Percentiles rank a stretch among this genome's conserved stretches.
These are phyloP conservation scores for Mycosarcoma maydis DNA, from an alignment of 1,284 basidiomycete species.

Conservation along the genomic window DNA sequence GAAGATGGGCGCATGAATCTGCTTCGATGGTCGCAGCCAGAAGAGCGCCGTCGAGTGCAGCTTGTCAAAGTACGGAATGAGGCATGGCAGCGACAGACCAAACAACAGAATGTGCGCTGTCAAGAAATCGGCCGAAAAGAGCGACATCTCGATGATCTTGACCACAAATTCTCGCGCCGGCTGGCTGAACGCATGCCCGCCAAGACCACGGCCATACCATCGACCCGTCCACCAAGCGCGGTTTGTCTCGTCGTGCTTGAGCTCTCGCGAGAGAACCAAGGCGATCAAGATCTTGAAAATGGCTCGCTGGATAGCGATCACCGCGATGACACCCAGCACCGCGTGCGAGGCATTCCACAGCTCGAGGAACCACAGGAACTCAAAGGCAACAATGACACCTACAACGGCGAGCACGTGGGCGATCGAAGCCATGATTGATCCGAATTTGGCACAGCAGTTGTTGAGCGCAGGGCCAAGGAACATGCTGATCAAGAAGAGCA, in stretches of 20 bases:
- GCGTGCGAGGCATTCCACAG: conserved; percentile 90
- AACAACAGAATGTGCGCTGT: conserved; percentile 63
- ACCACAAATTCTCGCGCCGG: conserved; percentile 66
- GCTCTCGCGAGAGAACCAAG: conserved; percentile 64
- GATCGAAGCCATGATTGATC: conserved; percentile 65
- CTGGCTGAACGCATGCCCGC: conserved; percentile 66
- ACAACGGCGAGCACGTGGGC: conserved; percentile 64
- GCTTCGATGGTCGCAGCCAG: conserved; percentile 72
- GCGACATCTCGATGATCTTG: conserved; percentile 67
- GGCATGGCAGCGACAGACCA: conserved; percentile 71
- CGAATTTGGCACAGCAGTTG: conserved; percentile 69
- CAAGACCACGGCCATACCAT: conserved; percentile 66
- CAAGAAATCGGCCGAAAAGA: conserved; percentile 65
- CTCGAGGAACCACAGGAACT: conserved; percentile 86
- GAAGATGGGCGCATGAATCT: conserved; percentile 81
- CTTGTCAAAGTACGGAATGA: conserved; percentile 57
- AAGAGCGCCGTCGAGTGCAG: conserved; percentile 64
- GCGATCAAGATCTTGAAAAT: conserved; percentile 67
- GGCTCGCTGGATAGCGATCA: conserved; percentile 66
- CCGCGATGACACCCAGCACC: conserved; percentile 69
- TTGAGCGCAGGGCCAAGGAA: conserved; percentile 93
- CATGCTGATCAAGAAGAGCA: conserved; percentile 87
- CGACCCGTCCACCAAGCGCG: conserved; percentile 67
- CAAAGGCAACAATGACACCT: conserved; percentile 60
- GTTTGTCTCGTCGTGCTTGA: conserved; percentile 68